Percentiles rank a stretch among this genome's conserved stretches.
Conservation (phyloP, 768 basidiomycete genomes). For the Pisolithus sp. region DNA sequence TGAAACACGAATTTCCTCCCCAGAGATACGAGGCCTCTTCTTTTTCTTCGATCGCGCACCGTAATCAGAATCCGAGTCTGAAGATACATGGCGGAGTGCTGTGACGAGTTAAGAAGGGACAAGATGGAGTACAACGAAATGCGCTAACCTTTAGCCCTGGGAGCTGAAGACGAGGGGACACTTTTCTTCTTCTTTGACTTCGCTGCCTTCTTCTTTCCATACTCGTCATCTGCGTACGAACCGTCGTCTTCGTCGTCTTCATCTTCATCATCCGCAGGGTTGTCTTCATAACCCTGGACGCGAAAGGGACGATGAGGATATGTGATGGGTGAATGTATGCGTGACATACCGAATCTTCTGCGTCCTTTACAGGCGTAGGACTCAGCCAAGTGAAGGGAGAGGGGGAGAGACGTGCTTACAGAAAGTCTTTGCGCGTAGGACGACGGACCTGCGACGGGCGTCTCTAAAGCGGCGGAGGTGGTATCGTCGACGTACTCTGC, state of each 20-base stretch:
- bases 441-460: slow-evolving; percentile 34
- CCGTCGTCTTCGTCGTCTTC: slow-evolving; percentile 63
- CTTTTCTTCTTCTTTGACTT: slow-evolving; percentile 61
- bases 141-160: slow-evolving; percentile 53
- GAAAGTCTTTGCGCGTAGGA: slow-evolving; percentile 51
- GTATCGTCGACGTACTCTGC: slow-evolving; percentile 35
- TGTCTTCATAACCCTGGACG: slow-evolving; percentile 52
- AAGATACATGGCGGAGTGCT: slow-evolving; percentile 50
- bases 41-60: slow-evolving; percentile 84
- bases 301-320: slow-evolving; percentile 30
- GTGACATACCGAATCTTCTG: slow-evolving; percentile 27
- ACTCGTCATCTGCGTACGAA: slow-evolving; percentile 74
- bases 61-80: slow-evolving; percentile 85
- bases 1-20: slow-evolving; percentile 73
- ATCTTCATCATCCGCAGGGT: slow-evolving; percentile 41
- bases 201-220: slow-evolving; percentile 59
- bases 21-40: slow-evolving; percentile 52
- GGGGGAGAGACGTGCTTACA: slow-evolving; percentile 36
- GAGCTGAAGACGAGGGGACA: slow-evolving; percentile 34
- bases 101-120: slow-evolving; percentile 7
- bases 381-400: slow-evolving; percentile 2
- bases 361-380: slow-evolving; percentile 15
- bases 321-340: slow-evolving; percentile 8
- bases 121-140: slow-evolving; percentile 7
- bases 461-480: slow-evolving; percentile 31